Evolutionary conservation across 1,284 basidiomycete genomes (phyloP), one percentile per base, ranked within the genome.

Genomic region (Boletellus sp.): DNA sequence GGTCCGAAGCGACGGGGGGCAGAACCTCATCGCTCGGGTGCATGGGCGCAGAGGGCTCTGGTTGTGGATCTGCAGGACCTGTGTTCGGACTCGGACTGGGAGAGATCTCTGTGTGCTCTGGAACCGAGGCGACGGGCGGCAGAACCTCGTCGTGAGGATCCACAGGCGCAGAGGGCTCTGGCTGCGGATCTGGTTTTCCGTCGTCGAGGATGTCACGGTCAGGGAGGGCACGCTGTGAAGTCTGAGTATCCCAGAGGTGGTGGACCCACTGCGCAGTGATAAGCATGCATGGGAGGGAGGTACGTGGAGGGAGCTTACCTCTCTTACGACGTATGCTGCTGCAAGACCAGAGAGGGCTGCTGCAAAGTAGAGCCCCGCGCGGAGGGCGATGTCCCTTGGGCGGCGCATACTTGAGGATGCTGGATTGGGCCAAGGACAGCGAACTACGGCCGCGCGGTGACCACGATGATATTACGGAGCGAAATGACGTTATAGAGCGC

Each of bases 241-340:
- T 7, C 30, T 15, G 30, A 16, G 12, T 19, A 12, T 40, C 45
- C 46, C 49, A 44, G 5, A 52, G 19, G 35, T 30, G 47, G 3
- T 49, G 44, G 5, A 44, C 15, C 48, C 50, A 54, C 58, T 58
- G 42, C 19, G 1, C 30, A 6, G 21, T 12, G 26, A 18, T 32
- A 44, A 46, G 49, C n/a, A 38, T 6, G 12, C 33, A 19, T 12
- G 33, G 6, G 22, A 7, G 41, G 22, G 2, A 38, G 6, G 36
- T 15, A 39, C 6, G 26, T 16, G 19, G 19, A 1, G 3, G 2
- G 18, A 13, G 45, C 55, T 3, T 4, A 62, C 62, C 58, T 55
- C 45, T 40, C 44, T 54, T 2, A 67, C 11, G 26, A 54, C 28
- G 44, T 65, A 67, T 1, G 56, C 62, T 1, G 59, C 60, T 0